Base-by-base conservation (phyloP, 2,329 filamentous ascomycete genomes). In the Colletotrichum brevisporum region DNA sequence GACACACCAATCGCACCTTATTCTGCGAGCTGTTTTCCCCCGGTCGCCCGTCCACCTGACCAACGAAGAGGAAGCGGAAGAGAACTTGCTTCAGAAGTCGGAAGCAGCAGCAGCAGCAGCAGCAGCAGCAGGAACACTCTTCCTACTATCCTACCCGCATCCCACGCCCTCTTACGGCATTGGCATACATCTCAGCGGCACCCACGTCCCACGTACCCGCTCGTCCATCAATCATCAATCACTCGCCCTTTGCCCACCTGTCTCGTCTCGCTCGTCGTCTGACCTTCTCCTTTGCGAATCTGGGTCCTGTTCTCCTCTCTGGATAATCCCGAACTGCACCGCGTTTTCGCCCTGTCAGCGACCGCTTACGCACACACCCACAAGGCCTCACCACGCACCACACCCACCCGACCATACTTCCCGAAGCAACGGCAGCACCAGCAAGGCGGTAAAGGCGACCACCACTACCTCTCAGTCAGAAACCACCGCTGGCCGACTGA, bases 401-500 rank as follows among this genome's bases (percentile, higher is more conserved):
- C 59, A 67, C 62, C 31, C 53, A 47, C 53, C 47, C 39, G 45
- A 57, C 59, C 45, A 62, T 48, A 48, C 65, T 55, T 56, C 50
- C 54, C 66, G 51, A 61, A 54, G 45, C 58, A 56, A 67, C 63
- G 41, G 45, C 59, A 63, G 54, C 61, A 51, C 54, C 66, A 69
- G 15, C 45, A 45, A 69, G 63, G 67, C 67, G 67, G 67, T 69
- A 69, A 69, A 66, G 43, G 36, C 15, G 36, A 43, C 36, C 52
- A 27, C 31, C 43, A 24, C 21, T 48, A 47, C 56, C 47, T 21
- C 51, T 63, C 47, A 31, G 39, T 24, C 21, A 24, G 45, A 54
- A 51, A 39, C 54, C 55, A 53, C 50, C 36, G 51, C 67, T 52
- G 62, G 50, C 51, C 67, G 47, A 66, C 50, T 69, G 67, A 66